These are phyloP conservation scores for Hanseniaspora clermontiae DNA, from an alignment of 805 yeast species.

Conservation along the genomic window DNA sequence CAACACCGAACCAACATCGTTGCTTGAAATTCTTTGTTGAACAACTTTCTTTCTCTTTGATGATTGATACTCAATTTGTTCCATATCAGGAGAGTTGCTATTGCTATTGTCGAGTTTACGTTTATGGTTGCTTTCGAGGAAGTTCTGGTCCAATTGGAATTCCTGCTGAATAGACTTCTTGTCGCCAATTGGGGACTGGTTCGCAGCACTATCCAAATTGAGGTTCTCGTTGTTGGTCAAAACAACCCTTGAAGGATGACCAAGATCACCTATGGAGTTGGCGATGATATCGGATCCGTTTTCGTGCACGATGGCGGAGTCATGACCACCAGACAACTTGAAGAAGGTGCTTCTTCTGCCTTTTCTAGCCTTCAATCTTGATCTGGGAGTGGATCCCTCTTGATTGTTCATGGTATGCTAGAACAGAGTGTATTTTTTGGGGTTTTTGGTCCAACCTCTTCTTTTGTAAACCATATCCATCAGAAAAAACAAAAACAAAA, in stretches of 20 bases:
- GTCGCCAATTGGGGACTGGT: neutral
- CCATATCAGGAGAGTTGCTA: neutral
- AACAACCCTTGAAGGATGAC: neutral
- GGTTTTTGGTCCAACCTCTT: neutral
- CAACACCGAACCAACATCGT: neutral
- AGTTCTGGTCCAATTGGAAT: constrained; percentile 1
- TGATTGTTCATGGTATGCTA: neutral
- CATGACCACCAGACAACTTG: neutral
- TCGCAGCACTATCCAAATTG: neutral
- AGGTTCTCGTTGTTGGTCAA: neutral
- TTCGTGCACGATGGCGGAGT: neutral
- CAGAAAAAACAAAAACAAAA: neutral
- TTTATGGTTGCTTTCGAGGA: neutral
- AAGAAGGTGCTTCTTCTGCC: constrained; percentile 10
- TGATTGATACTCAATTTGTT: neutral
- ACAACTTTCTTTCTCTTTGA: neutral
- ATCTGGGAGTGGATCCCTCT: constrained; percentile 3
- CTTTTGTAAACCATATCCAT: neutral
- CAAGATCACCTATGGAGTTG: constrained; percentile 1
- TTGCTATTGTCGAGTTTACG: neutral
- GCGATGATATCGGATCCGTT: neutral
- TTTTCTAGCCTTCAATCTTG: constrained; percentile 1
- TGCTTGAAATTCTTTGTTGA: neutral
- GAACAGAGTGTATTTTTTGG: neutral
- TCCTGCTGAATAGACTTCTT: constrained; percentile 7